Evolutionary conservation across 1,139 yeast genomes (phyloP), one percentile per base, ranked within the genome.

Genomic region (Saccharomycopsis hybrid): DNA sequence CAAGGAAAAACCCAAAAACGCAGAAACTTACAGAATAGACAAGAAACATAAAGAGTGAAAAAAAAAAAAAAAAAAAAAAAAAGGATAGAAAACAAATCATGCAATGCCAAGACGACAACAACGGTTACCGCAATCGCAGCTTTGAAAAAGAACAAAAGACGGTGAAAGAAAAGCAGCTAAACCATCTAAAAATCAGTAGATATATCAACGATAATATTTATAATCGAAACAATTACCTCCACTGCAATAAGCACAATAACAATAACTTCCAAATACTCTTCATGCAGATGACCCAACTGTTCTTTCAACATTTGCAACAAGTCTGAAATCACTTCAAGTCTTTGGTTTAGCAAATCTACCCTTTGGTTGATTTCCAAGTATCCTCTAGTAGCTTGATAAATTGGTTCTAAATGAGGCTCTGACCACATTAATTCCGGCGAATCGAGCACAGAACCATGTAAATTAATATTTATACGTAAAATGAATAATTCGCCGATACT

Each of bases 381-480:
- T 57, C 92, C 97, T 52, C 97, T 70, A 53, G 90, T 85, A 0
- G 97, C 97, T 40, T 77, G 76, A 65, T 92, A 92, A 44, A 92
- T 70, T 2, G 97, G 97, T 63, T 90, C 95, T 55, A 92, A 73
- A 37, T 95, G 90, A 2, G 98, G 98, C 65, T 92, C 98, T 29
- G 92, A 86, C 98, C 98, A 92, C 65, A 92, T 92, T 60, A 88
- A 88, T 54, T 87, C 96, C 0, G 98, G 98, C 0, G 97, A 90
- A 62, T 92, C 98, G 51, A 92, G 71, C 31, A 92, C 90, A 53
- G 89, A 87, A 11, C 96, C 87, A 5, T 94, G 84, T 50, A 92
- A 70, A 62, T 92, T 92, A 4, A 92, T 97, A 65, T 92, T 97
- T 8, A 92, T 96, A 44, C 98, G 72, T 36, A 92, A 66, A 60